Evolutionary conservation across 192 early-diverging fungal species (phyloP), one percentile per base, ranked within the genome.

Genomic region (Backusella tarrabulga): DNA sequence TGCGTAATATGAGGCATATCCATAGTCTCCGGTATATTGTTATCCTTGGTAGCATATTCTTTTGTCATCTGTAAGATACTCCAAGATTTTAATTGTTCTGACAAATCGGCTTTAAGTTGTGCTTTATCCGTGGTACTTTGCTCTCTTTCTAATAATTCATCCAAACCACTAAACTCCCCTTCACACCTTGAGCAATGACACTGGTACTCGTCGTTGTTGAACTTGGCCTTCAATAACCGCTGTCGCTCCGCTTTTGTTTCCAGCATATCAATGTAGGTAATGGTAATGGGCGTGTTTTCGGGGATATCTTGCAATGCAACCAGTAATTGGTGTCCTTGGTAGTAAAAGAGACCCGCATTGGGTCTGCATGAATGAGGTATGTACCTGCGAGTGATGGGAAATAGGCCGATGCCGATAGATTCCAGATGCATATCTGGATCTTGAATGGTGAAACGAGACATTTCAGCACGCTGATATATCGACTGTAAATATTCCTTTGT

Each of bases 351-450:
- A 21, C 86, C 84, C 23, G 87, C 83, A 74, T 92, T 92, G n/a
- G 92, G 91, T 21, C 74, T 79, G 77, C 92, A 93, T 9, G 91
- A 91, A 76, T 93, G 91, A 12, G 9, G 34, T 71, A 92, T 91
- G 52, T 90, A 83, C 15, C 91, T 73, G 14, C 91, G 78, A 1
- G 88, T 92, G 0, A 93, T 60, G 3, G 92, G 91, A 82, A 77
- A 80, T 6, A 73, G 4, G 21, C 75, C 75, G 8, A 52, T 29
- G 21, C 21, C 56, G 35, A 76, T 32, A 0, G 26, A 19, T 38
- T 68, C 70, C 21, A 73, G 23, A 44, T 67, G 70, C 36, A 60
- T 70, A 12, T 77, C 76, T n/a, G 69, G 76, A 52, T 77, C 76
- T 21, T 32, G 32, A 63, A 77, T 77, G 11, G 17, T 23, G 52